phyloP scores from a whole-genome alignment of 208 protist species.

The Trypanosoma theileri region DNA sequence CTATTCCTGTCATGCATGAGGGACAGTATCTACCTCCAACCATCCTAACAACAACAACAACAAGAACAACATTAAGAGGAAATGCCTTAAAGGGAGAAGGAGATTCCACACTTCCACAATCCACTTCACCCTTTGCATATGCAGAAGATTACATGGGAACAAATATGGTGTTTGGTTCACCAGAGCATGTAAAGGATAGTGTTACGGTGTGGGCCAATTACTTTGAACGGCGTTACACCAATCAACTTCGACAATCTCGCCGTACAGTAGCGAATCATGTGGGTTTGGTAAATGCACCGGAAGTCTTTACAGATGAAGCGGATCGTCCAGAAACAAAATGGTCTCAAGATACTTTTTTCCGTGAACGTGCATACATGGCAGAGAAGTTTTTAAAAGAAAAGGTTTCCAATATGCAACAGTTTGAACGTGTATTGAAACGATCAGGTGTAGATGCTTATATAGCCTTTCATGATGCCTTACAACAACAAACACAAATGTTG shows the following conservation, averaged over 20 bases:
- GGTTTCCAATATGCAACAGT: conserved; percentile 67
- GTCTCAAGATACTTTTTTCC: conserved; percentile 73
- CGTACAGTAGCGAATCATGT: conserved; percentile 59
- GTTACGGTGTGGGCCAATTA: conserved; percentile 61
- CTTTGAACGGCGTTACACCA: conserved; percentile 49
- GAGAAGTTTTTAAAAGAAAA: conserved; percentile 78
- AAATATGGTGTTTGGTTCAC: conserved; percentile 58
- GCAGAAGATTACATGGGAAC: conserved; percentile 89
- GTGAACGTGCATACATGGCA: conserved; percentile 63
- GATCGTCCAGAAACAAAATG: conserved; percentile 82
- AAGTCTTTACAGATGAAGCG: conserved; percentile 70
- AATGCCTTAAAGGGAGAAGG: background rate
- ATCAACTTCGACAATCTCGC: conserved; percentile 55
- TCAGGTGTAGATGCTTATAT: conserved; percentile 51
- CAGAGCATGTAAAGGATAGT: conserved; percentile 60
- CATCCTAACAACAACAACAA: background rate
- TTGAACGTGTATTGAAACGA: conserved; percentile 56
- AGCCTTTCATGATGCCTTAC: conserved; percentile 61
- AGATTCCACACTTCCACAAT: background rate
- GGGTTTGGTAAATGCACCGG: conserved; percentile 42
- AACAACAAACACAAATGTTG: conserved; percentile 69
- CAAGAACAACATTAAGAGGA: background rate
- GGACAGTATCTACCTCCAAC: background rate
- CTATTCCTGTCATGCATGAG: conserved; percentile 24
- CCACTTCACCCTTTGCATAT: conserved; percentile 68